Conservation (phyloP, 345 rosid genomes). For the Geranium brycei region DNA sequence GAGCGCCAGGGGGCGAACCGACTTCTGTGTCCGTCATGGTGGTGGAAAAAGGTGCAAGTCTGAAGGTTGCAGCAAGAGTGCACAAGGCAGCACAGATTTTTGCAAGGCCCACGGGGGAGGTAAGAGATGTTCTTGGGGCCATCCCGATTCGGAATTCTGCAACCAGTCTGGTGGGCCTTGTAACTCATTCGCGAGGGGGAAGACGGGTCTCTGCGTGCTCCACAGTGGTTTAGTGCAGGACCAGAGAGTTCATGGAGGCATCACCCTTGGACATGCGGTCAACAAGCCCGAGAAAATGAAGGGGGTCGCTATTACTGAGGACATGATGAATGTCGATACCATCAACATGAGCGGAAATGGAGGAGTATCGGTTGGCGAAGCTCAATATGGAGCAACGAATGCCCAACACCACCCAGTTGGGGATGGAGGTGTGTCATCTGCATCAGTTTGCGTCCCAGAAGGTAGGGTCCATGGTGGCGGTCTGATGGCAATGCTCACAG, state of each 20-base stretch:
- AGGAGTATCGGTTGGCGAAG: conserved; percentile 19
- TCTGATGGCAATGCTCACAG: conserved; percentile 60
- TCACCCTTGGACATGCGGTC: conserved; percentile 37
- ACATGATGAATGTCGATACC: conserved; percentile 51
- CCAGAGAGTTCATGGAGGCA: conserved; percentile 80
- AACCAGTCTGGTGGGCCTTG: conserved; percentile 51
- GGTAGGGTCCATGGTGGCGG: conserved; percentile 98
- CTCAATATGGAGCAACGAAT: conserved; percentile 17
- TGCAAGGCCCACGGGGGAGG: conserved; percentile 99
- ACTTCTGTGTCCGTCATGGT: conserved; percentile 90
- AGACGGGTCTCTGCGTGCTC: conserved; percentile 79
- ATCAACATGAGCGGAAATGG: conserved; percentile 18
- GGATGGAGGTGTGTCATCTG: conserved; percentile 17
- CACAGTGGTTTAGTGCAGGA: conserved; percentile 74
- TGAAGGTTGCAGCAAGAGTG: conserved; percentile 87
- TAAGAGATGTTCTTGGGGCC: conserved; percentile 89
- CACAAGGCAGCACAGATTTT: conserved; percentile 95
- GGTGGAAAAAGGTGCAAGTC: conserved; percentile 86
- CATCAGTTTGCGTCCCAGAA: conserved; percentile 44
- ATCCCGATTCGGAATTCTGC: conserved; percentile 48
- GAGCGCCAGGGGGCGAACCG: conserved; percentile 96
- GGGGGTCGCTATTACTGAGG: conserved; percentile 20
- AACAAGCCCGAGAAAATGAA: conserved; percentile 42
- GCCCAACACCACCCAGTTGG: conserved; percentile 9
- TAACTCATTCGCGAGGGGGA: conserved; percentile 71